phyloP scores from a whole-genome alignment of 768 basidiomycete genomes.

The Boletus sp. region DNA sequence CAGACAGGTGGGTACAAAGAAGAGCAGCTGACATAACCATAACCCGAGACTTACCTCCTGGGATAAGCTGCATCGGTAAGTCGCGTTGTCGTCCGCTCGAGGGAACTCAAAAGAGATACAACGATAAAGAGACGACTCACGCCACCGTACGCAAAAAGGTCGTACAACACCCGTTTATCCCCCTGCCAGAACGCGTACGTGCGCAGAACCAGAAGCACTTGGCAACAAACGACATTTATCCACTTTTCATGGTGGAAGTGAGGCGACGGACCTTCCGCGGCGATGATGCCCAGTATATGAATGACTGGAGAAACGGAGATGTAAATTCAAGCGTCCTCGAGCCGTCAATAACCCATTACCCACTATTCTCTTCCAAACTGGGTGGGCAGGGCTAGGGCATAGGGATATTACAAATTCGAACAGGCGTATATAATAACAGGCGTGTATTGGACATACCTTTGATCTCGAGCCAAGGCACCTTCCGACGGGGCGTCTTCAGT shows the following conservation, averaged over 20 bases:
- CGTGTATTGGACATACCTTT: constrained; percentile 1
- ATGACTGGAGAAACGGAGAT: constrained; percentile 2
- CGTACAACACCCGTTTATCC: constrained; percentile 8
- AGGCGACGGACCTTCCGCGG: constrained; percentile 6
- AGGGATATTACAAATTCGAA: background rate
- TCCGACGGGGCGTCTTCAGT: background rate
- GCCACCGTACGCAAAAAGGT: constrained; percentile 5
- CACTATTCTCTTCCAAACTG: constrained; percentile 6
- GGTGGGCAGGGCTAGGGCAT: background rate
- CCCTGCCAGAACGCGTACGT: constrained; percentile 22
- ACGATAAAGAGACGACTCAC: constrained; percentile 2
- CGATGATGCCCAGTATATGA: constrained; percentile 4
- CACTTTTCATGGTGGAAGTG: background rate
- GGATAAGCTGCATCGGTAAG: no score
- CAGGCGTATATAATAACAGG: background rate
- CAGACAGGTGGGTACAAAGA: background rate
- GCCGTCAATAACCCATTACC: background rate
- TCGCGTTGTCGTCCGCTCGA: background rate
- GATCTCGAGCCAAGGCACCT: constrained; percentile 9
- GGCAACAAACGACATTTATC: background rate
- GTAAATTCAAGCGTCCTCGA: background rate
- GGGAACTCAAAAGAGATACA: background rate
- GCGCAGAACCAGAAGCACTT: constrained; percentile 17
- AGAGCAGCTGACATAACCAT: background rate
- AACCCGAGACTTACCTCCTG: background rate